These are phyloP conservation scores for Pseudogymnoascus pannorum DNA, from an alignment of 2,329 filamentous ascomycete species.

Conservation along the genomic window DNA sequence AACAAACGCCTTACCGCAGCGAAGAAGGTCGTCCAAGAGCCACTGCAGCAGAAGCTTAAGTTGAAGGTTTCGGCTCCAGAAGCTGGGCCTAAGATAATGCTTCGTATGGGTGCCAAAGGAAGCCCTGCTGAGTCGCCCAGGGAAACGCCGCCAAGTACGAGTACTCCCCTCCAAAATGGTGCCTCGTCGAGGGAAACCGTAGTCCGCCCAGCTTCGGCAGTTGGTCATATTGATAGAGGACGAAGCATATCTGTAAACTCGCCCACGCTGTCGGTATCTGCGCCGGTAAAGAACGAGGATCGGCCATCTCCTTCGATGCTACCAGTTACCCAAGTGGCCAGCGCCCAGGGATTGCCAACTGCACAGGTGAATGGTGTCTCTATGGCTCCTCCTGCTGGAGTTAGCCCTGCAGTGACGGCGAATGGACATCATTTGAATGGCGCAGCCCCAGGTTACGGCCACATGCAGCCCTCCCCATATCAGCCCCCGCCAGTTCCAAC, in stretches of 20 bases:
- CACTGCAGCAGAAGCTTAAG: slow-evolving; percentile 70
- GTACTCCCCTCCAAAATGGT: slow-evolving; percentile 21
- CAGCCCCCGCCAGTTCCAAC: slow-evolving; percentile 29
- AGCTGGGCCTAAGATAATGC: slow-evolving; percentile 58
- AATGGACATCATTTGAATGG: slow-evolving; percentile 20
- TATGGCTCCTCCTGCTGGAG: slow-evolving; percentile 26
- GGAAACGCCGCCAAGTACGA: slow-evolving; percentile 30
- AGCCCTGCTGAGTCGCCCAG: slow-evolving; percentile 45
- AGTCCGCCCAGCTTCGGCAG: slow-evolving; percentile 17
- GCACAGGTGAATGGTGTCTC: slow-evolving; percentile 14
- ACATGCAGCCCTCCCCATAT: slow-evolving; percentile 22
- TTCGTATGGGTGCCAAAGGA: slow-evolving; percentile 58
- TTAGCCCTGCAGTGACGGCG: slow-evolving; percentile 18
- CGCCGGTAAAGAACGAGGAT: slow-evolving; percentile 34
- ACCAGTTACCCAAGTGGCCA: neutral
- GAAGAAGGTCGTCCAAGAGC: slow-evolving; percentile 64
- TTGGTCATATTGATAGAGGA: slow-evolving; percentile 26
- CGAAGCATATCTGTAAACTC: slow-evolving; percentile 27
- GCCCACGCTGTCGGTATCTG: slow-evolving; percentile 25
- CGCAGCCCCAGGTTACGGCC: slow-evolving; percentile 26
- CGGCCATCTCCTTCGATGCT: slow-evolving; percentile 26
- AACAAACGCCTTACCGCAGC: slow-evolving; percentile 61
- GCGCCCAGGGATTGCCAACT: neutral
- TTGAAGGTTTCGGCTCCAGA: slow-evolving; percentile 55
- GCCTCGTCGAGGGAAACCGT: neutral